Percentiles rank a stretch among this genome's conserved stretches.
Conservation (phyloP, 2,329 filamentous ascomycete species). For the Podosphaera fusca region DNA sequence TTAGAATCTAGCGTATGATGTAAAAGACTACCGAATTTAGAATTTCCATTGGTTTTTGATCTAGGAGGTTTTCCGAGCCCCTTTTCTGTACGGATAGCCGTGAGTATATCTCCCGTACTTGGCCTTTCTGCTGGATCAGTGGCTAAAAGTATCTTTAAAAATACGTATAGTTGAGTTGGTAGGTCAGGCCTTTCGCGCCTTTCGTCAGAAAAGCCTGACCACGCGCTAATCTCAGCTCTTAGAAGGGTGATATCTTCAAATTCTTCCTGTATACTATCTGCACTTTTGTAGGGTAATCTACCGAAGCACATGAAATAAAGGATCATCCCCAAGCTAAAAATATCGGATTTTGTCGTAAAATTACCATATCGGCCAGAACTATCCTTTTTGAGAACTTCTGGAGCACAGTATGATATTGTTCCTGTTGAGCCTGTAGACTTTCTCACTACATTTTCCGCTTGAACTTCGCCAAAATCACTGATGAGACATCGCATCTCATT, state of each 20-base stretch:
- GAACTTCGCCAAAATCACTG: constrained; percentile 94
- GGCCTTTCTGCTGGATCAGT: constrained; percentile 57
- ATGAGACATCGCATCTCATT: constrained; percentile 59
- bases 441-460: constrained; percentile 57
- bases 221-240: constrained; percentile 63
- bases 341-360: constrained; percentile 89
- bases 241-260: constrained; percentile 74
- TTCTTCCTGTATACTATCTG: constrained; percentile 72
- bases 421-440: constrained; percentile 83
- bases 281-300: constrained; percentile 60
- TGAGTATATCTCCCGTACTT: constrained; percentile 62
- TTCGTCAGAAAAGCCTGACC: constrained; percentile 70
- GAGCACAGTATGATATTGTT: constrained; percentile 92
- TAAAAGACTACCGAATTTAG: constrained; percentile 11
- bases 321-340: constrained; percentile 98
- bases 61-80: constrained; percentile 13
- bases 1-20: constrained; percentile 16
- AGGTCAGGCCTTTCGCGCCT: constrained; percentile 55
- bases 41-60: constrained; percentile 9
- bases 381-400: constrained; percentile 61
- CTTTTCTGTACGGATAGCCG: constrained; percentile 15
- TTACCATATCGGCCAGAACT: constrained; percentile 57
- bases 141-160: constrained; percentile 60
- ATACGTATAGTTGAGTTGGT: constrained; percentile 63
- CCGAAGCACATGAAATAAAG: constrained; percentile 96